A percentile compares a stretch with the other conserved stretches of the same genome.
These are phyloP conservation scores for Neonectria neomacrospora DNA, from an alignment of 2,329 filamentous ascomycete species.

Conservation along the genomic window DNA sequence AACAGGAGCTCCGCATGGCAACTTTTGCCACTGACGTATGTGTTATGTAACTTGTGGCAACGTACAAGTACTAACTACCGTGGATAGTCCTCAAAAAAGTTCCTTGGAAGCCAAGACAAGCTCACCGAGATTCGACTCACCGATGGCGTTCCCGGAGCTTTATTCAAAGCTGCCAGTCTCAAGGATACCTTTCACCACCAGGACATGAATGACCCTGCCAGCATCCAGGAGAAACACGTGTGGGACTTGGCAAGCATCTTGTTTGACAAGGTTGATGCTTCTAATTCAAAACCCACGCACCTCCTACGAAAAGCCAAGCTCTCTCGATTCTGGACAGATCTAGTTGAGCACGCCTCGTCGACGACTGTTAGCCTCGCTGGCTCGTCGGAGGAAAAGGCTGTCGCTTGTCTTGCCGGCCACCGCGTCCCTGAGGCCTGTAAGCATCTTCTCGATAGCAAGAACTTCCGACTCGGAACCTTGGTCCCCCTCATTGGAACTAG, in stretches of 20 bases:
- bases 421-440: conserved; percentile 86
- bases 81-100: conserved; percentile 64
- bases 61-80: conserved; percentile 26
- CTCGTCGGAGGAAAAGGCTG: conserved; percentile 82
- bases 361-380: conserved; percentile 67
- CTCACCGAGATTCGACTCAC: conserved; percentile 64
- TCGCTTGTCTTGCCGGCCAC: conserved; percentile 82
- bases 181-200: conserved; percentile 55
- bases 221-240: conserved; percentile 75
- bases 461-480: conserved; percentile 87
- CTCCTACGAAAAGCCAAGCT: conserved; percentile 70
- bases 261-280: conserved; percentile 74
- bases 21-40: conserved; percentile 68
- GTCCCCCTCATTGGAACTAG: conserved; percentile 84
- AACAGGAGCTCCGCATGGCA: conserved; percentile 72
- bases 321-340: conserved; percentile 71
- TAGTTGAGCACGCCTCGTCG: conserved; percentile 71
- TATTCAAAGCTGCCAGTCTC: conserved; percentile 53
- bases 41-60: not conserved
- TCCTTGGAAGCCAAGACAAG: conserved; percentile 65
- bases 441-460: conserved; percentile 76
- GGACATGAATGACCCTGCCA: conserved; percentile 56
- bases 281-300: conserved; percentile 53
- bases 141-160: conserved; percentile 70
- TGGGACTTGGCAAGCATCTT: conserved; percentile 91